phyloP scores from a whole-genome alignment of 805 yeast species.

The Myxozyma lipomycoides region DNA sequence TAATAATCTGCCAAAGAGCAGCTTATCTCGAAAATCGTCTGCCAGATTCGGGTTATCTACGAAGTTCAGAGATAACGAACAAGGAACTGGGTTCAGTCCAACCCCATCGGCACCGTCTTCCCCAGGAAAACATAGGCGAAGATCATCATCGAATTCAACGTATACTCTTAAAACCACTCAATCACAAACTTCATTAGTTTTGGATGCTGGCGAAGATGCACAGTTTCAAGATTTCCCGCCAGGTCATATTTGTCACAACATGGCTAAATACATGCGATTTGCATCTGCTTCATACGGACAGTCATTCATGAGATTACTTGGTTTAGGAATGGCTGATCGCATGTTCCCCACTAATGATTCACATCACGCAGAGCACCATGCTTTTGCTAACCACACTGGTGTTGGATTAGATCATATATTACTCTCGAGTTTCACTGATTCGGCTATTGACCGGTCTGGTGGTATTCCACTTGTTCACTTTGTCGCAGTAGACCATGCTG shows the following conservation, averaged over 20 bases:
- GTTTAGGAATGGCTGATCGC: slow-evolving; percentile 31
- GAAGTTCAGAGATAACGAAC: neutral
- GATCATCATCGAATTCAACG: slow-evolving; percentile 12
- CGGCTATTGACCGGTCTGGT: slow-evolving; percentile 28
- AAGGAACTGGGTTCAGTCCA: neutral
- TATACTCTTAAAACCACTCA: slow-evolving; percentile 21
- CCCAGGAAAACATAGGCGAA: slow-evolving; percentile 2
- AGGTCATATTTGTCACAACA: slow-evolving; percentile 31
- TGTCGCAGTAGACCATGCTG: slow-evolving; percentile 35
- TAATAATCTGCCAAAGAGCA: neutral
- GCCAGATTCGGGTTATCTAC: neutral
- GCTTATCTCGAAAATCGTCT: slow-evolving; percentile 1
- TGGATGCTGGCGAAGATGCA: slow-evolving; percentile 18
- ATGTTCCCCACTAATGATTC: slow-evolving; percentile 29
- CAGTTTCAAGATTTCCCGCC: slow-evolving; percentile 32
- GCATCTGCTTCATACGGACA: slow-evolving; percentile 39
- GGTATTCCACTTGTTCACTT: slow-evolving; percentile 37
- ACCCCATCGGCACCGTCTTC: slow-evolving; percentile 3
- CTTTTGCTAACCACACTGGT: slow-evolving; percentile 36
- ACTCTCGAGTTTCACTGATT: slow-evolving; percentile 35
- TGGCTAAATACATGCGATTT: slow-evolving; percentile 36
- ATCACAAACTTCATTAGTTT: slow-evolving; percentile 26
- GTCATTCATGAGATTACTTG: slow-evolving; percentile 36
- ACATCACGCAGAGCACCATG: slow-evolving; percentile 36
- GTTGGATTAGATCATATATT: slow-evolving; percentile 33